Percentiles rank a stretch among this genome's conserved stretches.
Conservation (phyloP, 345 rosid genomes). For the Clausena lansium region DNA sequence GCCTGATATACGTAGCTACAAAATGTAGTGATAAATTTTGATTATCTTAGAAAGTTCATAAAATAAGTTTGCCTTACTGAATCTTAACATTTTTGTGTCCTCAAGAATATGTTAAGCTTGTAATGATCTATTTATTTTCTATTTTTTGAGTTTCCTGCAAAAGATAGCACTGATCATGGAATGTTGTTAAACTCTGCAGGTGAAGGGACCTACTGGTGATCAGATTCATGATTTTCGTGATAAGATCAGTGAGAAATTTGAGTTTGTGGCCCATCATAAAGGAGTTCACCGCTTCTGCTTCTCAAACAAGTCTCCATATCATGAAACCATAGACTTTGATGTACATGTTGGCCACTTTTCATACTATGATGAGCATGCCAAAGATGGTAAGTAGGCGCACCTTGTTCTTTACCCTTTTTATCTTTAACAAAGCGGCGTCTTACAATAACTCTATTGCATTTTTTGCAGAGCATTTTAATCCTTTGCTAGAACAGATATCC, state of each 20-base stretch:
- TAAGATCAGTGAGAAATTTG: conserved; percentile 64
- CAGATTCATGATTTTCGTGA: conserved; percentile 59
- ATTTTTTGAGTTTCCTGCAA: not conserved
- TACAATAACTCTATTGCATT: not conserved
- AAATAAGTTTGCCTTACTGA: not conserved
- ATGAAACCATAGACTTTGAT: conserved; percentile 70
- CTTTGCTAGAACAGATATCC: conserved; percentile 57
- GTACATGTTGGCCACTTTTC: conserved; percentile 64
- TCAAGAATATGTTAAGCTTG: not conserved
- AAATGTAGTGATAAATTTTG: not conserved
- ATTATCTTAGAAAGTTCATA: not conserved
- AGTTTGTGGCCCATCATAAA: conserved; percentile 54
- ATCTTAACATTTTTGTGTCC: not conserved
- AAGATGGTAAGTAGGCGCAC: conserved; percentile 46
- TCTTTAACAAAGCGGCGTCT: not conserved
- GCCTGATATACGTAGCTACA: not conserved
- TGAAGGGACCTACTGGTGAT: conserved; percentile 62
- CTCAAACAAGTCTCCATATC: conserved; percentile 69
- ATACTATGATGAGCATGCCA: conserved; percentile 64
- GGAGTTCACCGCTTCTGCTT: conserved; percentile 74
- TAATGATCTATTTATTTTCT: not conserved
- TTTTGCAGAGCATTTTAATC: conserved; percentile 64
- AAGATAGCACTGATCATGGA: not conserved
- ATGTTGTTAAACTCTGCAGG: conserved; percentile 33
- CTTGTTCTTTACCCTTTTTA: not conserved